Base-by-base conservation (phyloP, 1,284 basidiomycete genomes). In the Uromyces viciae-fabae region DNA sequence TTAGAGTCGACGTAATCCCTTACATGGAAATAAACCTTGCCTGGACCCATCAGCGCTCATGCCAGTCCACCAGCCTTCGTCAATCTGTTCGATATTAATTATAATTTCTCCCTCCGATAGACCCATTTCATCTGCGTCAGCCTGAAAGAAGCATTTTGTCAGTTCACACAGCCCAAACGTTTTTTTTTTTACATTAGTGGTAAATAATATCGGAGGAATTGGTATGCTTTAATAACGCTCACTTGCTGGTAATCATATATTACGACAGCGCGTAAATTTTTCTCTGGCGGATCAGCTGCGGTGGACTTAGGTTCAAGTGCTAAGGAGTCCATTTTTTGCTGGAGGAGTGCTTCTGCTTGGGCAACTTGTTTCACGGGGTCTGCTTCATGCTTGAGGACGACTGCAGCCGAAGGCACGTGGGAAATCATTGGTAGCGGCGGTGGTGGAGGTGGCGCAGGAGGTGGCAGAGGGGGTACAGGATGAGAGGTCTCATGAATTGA, bases 81-180 rank as follows among this genome's bases (percentile, higher is more conserved):
- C 83, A n/a, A 94, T 85, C 86, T 93, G 90, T 85, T 94, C 93
- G 66, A 95, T 91, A 83, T 92, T 89, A 75, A 92, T 90, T 77
- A 96, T 90, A 52, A 91, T 86, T 85, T 95, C 93, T 72, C 93
- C 94, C 85, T 95, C 94, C 1, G 88, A 83, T 28, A 97, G 88
- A 75, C 87, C 86, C 87, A 96, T 90, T 85, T 97, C 94, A 84
- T 94, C 94, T 82, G 94, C 92, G 86, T 94, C 93, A 66, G 75
- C 81, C 73, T 82, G 28, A 49, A 52, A 28, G 7, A 17, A 56
- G 38, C 22, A 42, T n/a, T n/a, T n/a, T n/a, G n/a, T n/a, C n/a
- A n/a, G n/a, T n/a, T n/a, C n/a, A n/a, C n/a, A n/a, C n/a, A n/a
- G n/a, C n/a, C n/a, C n/a, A n/a, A n/a, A n/a, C n/a, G n/a, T n/a